phyloP scores from a whole-genome alignment of 2,329 filamentous ascomycete genomes.

The Exophiala sp. region DNA sequence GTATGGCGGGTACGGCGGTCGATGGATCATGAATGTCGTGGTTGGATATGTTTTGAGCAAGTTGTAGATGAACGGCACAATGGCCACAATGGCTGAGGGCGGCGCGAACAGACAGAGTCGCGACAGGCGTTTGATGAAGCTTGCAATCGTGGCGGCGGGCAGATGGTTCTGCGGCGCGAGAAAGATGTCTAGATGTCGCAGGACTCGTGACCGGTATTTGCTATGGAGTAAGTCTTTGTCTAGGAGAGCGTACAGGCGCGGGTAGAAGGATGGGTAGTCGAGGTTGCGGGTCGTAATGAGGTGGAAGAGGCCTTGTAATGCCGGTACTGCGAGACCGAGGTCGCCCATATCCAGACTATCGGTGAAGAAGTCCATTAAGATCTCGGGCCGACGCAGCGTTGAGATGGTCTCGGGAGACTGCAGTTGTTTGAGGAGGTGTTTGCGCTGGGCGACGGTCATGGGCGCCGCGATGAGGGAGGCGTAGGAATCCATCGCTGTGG shows the following conservation, averaged over 20 bases:
- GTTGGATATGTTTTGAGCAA: slow-evolving; percentile 81
- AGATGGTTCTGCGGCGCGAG: slow-evolving; percentile 78
- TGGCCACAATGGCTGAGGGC: slow-evolving; percentile 78
- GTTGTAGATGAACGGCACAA: slow-evolving; percentile 94
- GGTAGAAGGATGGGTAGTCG: slow-evolving; percentile 91
- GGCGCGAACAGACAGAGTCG: slow-evolving; percentile 80
- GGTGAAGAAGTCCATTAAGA: slow-evolving; percentile 94
- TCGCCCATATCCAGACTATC: slow-evolving; percentile 85
- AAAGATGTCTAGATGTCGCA: slow-evolving; percentile 86
- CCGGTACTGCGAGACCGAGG: slow-evolving; percentile 69
- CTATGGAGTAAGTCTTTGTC: slow-evolving; percentile 84
- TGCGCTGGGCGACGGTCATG: slow-evolving; percentile 67
- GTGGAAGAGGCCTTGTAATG: slow-evolving; percentile 89
- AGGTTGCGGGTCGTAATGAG: slow-evolving; percentile 89
- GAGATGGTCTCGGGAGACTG: slow-evolving; percentile 46
- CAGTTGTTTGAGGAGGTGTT: slow-evolving; percentile 58
- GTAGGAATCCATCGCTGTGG: slow-evolving; percentile 25
- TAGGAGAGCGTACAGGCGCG: slow-evolving; percentile 86
- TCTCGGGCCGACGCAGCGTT: slow-evolving; percentile 70
- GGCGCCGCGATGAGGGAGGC: slow-evolving; percentile 30
- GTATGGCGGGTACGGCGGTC: slow-evolving; percentile 56
- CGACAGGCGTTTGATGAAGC: slow-evolving; percentile 90
- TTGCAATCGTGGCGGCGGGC: slow-evolving; percentile 82
- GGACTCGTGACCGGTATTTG: slow-evolving; percentile 87
- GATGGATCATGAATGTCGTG: slow-evolving; percentile 94